phyloP scores from a whole-genome alignment of 106 monocot species.

The Triglochin maritima region DNA sequence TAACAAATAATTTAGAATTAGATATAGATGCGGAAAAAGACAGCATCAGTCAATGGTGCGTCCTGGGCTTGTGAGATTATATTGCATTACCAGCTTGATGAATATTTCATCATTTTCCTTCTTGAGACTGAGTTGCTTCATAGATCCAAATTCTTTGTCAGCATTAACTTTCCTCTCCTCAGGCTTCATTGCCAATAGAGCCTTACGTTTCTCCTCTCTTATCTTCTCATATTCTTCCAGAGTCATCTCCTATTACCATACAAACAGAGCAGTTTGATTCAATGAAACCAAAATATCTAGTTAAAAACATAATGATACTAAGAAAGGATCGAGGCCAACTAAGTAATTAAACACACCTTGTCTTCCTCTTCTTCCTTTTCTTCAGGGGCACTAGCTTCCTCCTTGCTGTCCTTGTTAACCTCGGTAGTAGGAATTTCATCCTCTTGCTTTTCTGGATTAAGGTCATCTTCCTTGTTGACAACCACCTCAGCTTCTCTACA shows the following conservation, averaged over 20 bases:
- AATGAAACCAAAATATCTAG: neutral
- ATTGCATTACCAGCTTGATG: constrained; percentile 27
- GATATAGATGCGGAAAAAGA: neutral
- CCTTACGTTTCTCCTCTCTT: constrained; percentile 41
- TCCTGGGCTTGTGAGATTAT: neutral
- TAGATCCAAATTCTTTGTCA: constrained; percentile 26
- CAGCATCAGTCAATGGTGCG: neutral
- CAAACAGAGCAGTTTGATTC: neutral
- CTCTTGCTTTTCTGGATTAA: constrained; percentile 20
- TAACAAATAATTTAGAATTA: neutral
- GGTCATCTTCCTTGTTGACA: constrained; percentile 24
- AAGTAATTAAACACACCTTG: neutral
- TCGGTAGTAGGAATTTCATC: constrained; percentile 9
- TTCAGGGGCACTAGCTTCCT: constrained; percentile 11
- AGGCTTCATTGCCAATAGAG: constrained; percentile 22
- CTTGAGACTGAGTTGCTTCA: constrained; percentile 30
- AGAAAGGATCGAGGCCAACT: neutral
- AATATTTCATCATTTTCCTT: constrained; percentile 29
- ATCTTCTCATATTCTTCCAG: constrained; percentile 39
- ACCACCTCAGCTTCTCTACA: constrained; percentile 36
- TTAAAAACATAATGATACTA: neutral
- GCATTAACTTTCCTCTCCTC: constrained; percentile 38
- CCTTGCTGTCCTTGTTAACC: constrained; percentile 8
- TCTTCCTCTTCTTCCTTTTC: constrained; percentile 17
- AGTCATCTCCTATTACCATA: constrained; percentile 29